Conservation (phyloP, 345 rosid genomes). For the Orychophragmus violaceus region DNA sequence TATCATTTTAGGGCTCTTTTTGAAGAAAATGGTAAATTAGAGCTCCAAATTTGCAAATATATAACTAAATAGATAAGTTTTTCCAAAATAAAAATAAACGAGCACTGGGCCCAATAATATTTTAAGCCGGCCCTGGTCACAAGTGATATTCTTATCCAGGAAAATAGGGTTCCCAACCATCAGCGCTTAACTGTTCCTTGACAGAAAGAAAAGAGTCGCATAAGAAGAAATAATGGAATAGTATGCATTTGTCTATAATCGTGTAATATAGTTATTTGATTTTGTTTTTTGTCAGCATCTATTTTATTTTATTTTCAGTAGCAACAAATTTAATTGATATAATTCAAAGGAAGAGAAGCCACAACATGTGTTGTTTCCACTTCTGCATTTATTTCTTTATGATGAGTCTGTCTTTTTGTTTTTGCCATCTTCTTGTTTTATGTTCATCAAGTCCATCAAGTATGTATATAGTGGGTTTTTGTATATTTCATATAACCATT, state of each 20-base stretch:
- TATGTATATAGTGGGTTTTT: background rate
- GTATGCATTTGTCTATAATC: background rate
- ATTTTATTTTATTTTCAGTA: background rate
- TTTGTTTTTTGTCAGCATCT: background rate
- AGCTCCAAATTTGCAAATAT: too few species aligned
- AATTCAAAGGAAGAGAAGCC: background rate
- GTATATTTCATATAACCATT: background rate
- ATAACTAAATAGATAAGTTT: too few species aligned
- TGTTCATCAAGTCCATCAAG: background rate
- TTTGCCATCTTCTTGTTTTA: background rate
- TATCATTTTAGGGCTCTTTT: too few species aligned
- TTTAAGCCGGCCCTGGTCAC: too few species aligned
- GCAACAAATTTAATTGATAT: background rate
- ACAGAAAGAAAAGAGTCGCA: background rate
- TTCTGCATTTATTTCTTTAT: slow-evolving; percentile 7
- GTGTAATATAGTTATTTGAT: background rate
- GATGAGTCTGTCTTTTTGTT: slow-evolving; percentile 16
- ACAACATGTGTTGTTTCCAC: slow-evolving; percentile 16
- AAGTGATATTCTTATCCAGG: background rate
- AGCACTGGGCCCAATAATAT: too few species aligned
- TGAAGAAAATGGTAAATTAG: too few species aligned
- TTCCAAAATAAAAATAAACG: too few species aligned
- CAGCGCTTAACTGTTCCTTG: slow-evolving; percentile 1
- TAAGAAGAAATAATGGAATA: background rate
- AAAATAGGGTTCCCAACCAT: slow-evolving; percentile 3